phyloP scores from a whole-genome alignment of 1,139 yeast species.

The Scheffersomyces titani region DNA sequence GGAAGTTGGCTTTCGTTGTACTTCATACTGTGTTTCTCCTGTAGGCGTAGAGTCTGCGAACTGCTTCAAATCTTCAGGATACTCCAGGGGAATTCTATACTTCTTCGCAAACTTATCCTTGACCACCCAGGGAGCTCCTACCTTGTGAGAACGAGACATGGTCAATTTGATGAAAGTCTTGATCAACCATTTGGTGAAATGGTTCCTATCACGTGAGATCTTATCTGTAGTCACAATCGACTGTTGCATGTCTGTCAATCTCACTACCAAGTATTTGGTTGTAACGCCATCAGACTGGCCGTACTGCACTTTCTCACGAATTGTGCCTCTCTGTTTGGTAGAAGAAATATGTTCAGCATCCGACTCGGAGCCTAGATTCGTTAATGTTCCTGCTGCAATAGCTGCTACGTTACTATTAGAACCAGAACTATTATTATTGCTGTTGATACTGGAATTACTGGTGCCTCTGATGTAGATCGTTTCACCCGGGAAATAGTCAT shows the following conservation, averaged over 20 bases:
- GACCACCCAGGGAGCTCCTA: constrained; percentile 98
- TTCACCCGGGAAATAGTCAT: constrained; percentile 92
- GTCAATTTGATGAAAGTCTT: constrained; percentile 88
- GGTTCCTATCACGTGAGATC: constrained; percentile 78
- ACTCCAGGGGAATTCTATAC: constrained; percentile 58
- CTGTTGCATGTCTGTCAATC: constrained; percentile 52
- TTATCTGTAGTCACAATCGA: constrained; percentile 72
- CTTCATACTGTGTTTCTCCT: constrained; percentile 33
- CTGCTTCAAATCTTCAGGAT: constrained; percentile 54
- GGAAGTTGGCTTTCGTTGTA: constrained; percentile 5
- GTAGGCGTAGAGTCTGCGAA: constrained; percentile 42
- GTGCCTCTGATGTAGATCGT: constrained; percentile 56
- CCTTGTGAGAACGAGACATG: constrained; percentile 75
- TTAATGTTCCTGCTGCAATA: not conserved
- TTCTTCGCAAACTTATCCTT: constrained; percentile 68
- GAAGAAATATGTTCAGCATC: constrained; percentile 7
- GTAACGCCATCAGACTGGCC: constrained; percentile 57
- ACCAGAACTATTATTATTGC: not conserved
- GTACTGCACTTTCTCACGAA: constrained; percentile 50
- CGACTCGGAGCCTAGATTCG: constrained; percentile 1
- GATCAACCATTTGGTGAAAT: constrained; percentile 86
- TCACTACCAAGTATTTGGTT: constrained; percentile 65
- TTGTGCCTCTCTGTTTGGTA: constrained; percentile 38
- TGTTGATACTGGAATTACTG: not conserved
- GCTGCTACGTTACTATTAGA: not conserved